Conservation (phyloP, 257 asterid species). For the Paraleonurus japonicus region DNA sequence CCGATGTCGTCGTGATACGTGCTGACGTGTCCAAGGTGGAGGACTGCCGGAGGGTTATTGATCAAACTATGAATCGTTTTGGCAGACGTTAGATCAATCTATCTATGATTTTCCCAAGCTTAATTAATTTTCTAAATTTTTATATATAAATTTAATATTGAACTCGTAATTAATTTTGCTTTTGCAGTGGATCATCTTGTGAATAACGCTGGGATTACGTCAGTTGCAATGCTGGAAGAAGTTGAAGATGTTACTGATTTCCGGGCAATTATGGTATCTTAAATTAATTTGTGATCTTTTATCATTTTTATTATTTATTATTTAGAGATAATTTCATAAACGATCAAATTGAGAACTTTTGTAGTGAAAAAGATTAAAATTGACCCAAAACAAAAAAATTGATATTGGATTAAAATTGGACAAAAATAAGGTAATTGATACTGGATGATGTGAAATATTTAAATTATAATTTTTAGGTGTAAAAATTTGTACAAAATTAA, state of each 20-base stretch:
- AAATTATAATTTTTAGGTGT: no score
- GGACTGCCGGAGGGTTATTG: conserved; percentile 54
- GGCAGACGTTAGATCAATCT: conserved; percentile 39
- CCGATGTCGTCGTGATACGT: conserved; percentile 41
- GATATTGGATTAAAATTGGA: no score
- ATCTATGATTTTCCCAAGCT: no score
- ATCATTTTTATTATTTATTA: no score
- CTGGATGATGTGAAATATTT: no score
- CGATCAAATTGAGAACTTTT: no score
- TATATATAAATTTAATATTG: no score
- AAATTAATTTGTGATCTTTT: not conserved
- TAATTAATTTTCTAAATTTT: not conserved
- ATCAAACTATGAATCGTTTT: conserved; percentile 53
- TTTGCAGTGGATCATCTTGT: conserved; percentile 68
- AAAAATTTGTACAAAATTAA: no score
- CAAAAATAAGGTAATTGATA: no score
- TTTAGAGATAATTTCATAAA: no score
- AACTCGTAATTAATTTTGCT: not conserved
- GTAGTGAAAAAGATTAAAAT: no score
- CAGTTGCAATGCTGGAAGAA: conserved; percentile 50
- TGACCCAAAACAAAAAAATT: no score
- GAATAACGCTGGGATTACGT: conserved; percentile 52
- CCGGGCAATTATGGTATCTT: conserved; percentile 39
- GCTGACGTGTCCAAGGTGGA: conserved; percentile 51
- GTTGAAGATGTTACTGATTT: conserved; percentile 45